A percentile compares a stretch with the other conserved stretches of the same genome.
Conservation (phyloP, 495 filamentous ascomycete genomes). For the Penicillium argentinense region DNA sequence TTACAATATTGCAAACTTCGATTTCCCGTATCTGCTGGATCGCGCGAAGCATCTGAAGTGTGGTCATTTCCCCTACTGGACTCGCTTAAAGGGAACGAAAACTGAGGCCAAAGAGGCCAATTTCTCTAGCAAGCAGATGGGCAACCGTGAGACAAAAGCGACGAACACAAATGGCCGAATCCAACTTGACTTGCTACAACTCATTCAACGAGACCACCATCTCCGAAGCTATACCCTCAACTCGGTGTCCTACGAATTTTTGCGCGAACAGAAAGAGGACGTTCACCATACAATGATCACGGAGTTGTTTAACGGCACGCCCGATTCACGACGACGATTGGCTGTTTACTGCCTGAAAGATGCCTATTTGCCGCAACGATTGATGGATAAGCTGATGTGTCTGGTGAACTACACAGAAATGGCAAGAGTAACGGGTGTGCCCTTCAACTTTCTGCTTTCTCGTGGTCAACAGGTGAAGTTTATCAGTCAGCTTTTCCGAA, state of each 20-base stretch:
- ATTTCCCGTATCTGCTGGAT: constrained; percentile 94
- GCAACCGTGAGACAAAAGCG: constrained; percentile 87
- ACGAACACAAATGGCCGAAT: constrained; percentile 94
- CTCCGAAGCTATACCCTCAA: constrained; percentile 96
- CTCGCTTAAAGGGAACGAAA: constrained; percentile 62
- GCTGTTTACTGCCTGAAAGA: constrained; percentile 98
- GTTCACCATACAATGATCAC: constrained; percentile 99
- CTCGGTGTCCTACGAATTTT: constrained; percentile 93
- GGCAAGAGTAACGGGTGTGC: constrained; percentile 98
- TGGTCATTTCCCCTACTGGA: constrained; percentile 77
- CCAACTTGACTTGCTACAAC: constrained; percentile 88
- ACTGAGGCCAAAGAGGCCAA: constrained; percentile 74
- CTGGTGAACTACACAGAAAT: constrained; percentile 98
- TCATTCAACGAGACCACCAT: constrained; percentile 92
- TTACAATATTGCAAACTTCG: constrained; percentile 99
- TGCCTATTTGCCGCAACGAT: constrained; percentile 88
- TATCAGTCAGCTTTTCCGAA: constrained; percentile 94
- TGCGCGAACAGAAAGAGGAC: constrained; percentile 98
- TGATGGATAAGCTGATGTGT: constrained; percentile 98
- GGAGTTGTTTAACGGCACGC: constrained; percentile 91
- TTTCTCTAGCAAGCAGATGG: constrained; percentile 98
- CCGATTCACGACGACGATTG: constrained; percentile 83
- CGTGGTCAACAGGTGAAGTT: constrained; percentile 97
- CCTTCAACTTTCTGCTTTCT: constrained; percentile 91
- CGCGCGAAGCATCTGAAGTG: constrained; percentile 83